Evolutionary conservation across 139 green algal species (phyloP).

Genomic region (Desmodesmus armatus): DNA sequence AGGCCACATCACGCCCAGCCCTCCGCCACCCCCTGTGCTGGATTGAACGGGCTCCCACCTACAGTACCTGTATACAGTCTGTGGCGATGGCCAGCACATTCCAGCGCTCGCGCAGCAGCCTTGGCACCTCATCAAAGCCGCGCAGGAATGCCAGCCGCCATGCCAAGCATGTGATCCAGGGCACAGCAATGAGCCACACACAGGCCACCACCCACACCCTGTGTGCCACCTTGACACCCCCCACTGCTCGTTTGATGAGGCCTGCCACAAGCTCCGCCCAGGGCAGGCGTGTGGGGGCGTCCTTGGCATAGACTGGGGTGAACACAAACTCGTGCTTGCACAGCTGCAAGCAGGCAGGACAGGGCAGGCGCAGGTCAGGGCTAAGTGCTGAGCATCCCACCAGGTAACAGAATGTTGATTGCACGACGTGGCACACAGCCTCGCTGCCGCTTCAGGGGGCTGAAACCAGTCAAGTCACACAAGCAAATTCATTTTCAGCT

Average conservation of each 20-base stretch:
- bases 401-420: too few species aligned
- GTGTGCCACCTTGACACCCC: slow-evolving; percentile 30
- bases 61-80: slow-evolving; percentile 62
- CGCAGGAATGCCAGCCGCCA: slow-evolving; percentile 62
- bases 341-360: too few species aligned
- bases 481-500: too few species aligned
- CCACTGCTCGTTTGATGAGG: slow-evolving; percentile 13
- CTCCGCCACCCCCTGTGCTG: too few species aligned
- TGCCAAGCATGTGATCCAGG: slow-evolving; percentile 63
- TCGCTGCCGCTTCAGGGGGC: too few species aligned
- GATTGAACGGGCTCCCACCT: too few species aligned
- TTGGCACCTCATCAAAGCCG: slow-evolving; percentile 38
- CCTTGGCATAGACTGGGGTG: slow-evolving; percentile 68
- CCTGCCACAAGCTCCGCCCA: slow-evolving; percentile 62
- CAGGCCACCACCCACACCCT: slow-evolving; percentile 61
- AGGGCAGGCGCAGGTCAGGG: too few species aligned
- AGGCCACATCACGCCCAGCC: too few species aligned
- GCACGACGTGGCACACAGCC: too few species aligned
- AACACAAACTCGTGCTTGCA: slow-evolving; percentile 76
- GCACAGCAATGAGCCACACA: slow-evolving; percentile 70
- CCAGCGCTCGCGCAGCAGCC: slow-evolving; percentile 30
- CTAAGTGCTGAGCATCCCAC: too few species aligned
- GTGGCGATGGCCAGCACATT: slow-evolving; percentile 51
- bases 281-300: slow-evolving; percentile 62
- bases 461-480: too few species aligned